Evolutionary conservation across 129 eudicot genomes (phyloP), one percentile per base, ranked within the genome.

Genomic region (Artemisia tridentata): DNA sequence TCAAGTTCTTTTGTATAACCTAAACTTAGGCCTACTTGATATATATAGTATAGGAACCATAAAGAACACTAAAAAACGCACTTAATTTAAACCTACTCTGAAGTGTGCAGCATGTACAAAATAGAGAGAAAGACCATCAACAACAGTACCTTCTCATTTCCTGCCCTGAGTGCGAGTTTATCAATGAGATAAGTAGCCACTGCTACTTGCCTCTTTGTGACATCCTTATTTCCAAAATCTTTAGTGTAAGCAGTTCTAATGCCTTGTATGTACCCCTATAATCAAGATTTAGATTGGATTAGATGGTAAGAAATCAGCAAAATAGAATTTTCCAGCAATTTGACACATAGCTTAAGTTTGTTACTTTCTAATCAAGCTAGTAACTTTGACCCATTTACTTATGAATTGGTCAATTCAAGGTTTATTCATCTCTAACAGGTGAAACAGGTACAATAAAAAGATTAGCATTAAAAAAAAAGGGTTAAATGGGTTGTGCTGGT

Each of bases 181-280:
- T 91, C 97, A 56, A 91, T 91, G 78, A 91, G 88, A 82, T 91
- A 91, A 1, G 97, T 91, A 3, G 97, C 97, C 72, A 91, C 97
- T 21, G 97, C 97, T 72, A 88, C 75, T 82, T 91, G 97, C 83
- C 68, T 80, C 88, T 82, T 86, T 11, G 85, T 64, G 7, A 60
- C 67, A 84, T 91, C 97, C 80, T 86, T 84, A 77, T 71, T 82
- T 64, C 86, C 64, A 80, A 91, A 91, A 70, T 86, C 81, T 80
- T 82, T 91, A 48, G 88, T 91, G 72, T 91, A 91, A 12, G 97
- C 82, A 20, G 78, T 80, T 74, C 96, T 76, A 65, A 91, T 91
- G 64, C 88, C 90, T 69, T 79, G 76, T 38, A 91, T 88, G 67
- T 91, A 80, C 49, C 86, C 92, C 97, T 91, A 76, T 75, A 69